A percentile compares a stretch with the other conserved stretches of the same genome.
These are phyloP conservation scores for Otatea glauca DNA, from an alignment of 176 grass and related monocot genomes.

Conservation along the genomic window DNA sequence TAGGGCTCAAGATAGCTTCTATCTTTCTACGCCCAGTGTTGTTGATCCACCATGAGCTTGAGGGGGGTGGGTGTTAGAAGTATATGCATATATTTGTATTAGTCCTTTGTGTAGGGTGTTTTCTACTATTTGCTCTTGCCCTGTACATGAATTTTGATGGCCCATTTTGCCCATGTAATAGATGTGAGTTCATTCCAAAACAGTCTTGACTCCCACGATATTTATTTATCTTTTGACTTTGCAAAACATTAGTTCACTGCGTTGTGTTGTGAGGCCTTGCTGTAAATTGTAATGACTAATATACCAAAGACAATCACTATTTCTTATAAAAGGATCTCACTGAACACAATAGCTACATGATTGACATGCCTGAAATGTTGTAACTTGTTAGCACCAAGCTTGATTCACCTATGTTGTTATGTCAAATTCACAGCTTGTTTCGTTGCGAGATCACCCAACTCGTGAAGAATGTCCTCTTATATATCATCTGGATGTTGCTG, in stretches of 20 bases:
- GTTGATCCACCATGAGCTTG: too few species aligned
- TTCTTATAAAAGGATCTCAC: slow-evolving; percentile 16
- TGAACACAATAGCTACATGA: slow-evolving; percentile 31
- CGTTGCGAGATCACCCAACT: slow-evolving; percentile 83
- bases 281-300: slow-evolving; percentile 27
- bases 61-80: too few species aligned
- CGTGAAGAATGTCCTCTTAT: slow-evolving; percentile 90
- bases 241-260: slow-evolving; percentile 1
- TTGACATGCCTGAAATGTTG: slow-evolving; percentile 9
- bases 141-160: too few species aligned
- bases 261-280: background rate
- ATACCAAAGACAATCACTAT: slow-evolving; percentile 17
- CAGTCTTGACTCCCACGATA: background rate
- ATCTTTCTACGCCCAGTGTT: too few species aligned
- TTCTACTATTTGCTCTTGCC: too few species aligned
- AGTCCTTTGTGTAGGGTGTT: too few species aligned
- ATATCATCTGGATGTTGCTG: slow-evolving; percentile 99
- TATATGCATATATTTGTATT: too few species aligned
- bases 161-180: too few species aligned
- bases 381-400: slow-evolving; percentile 35
- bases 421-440: slow-evolving; percentile 71
- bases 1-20: too few species aligned
- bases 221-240: slow-evolving; percentile 22
- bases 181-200: too few species aligned
- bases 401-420: slow-evolving; percentile 41